Percentiles rank a stretch among this genome's conserved stretches.
These are phyloP conservation scores for Leccinum longicurvipes DNA, from an alignment of 768 basidiomycete species.

Conservation along the genomic window DNA sequence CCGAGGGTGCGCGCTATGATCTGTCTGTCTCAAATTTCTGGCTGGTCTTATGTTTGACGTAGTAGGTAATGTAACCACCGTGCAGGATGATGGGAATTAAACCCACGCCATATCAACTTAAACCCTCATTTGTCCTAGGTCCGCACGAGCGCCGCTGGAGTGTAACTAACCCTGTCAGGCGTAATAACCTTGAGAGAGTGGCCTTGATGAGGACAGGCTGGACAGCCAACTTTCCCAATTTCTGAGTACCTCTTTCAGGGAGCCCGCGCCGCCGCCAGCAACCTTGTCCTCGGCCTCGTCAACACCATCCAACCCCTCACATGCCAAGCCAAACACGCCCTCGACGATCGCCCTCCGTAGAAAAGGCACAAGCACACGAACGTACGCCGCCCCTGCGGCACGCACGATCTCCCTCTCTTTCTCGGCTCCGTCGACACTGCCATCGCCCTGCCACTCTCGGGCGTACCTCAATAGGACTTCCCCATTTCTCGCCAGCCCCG, in stretches of 20 bases:
- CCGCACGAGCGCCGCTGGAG: neutral
- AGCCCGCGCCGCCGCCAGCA: neutral
- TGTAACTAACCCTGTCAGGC: neutral
- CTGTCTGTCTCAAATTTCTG: neutral
- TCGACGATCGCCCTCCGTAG: constrained; percentile 64
- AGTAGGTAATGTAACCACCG: neutral
- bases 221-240: constrained; percentile 32
- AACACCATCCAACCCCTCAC: constrained; percentile 17
- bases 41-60: neutral
- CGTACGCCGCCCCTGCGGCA: constrained; percentile 56
- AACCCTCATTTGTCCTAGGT: constrained; percentile 1
- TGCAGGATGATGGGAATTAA: constrained; percentile 5
- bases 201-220: neutral
- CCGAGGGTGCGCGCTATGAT: neutral
- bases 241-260: constrained; percentile 10
- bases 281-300: neutral
- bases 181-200: neutral
- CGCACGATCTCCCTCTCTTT: constrained; percentile 37
- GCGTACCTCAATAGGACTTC: constrained; percentile 46
- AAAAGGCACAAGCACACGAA: constrained; percentile 66
- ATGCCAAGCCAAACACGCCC: constrained; percentile 61
- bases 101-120: constrained; percentile 12
- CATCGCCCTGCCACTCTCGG: constrained; percentile 35
- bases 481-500: constrained; percentile 45
- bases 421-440: neutral